Evolutionary conservation across 2,329 filamentous ascomycete genomes (phyloP).

Genomic region (Dothistroma septosporum): DNA sequence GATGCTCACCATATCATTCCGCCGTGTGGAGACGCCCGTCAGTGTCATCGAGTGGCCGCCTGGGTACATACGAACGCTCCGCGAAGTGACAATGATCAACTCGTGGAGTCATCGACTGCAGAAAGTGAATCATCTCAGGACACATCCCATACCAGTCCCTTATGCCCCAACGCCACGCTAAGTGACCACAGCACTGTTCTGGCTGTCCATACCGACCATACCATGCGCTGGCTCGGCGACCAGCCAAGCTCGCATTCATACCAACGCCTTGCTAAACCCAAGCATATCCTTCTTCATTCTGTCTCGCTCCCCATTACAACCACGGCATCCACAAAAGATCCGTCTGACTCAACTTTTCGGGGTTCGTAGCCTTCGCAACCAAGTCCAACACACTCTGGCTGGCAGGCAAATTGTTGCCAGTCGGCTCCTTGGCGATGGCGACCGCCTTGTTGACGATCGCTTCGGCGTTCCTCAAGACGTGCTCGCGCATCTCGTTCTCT

Average conservation of each 20-base stretch:
- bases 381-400: constrained; percentile 97
- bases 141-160: neutral
- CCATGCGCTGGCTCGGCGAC: neutral
- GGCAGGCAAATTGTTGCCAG: constrained; percentile 70
- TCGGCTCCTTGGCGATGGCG: constrained; percentile 68
- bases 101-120: neutral
- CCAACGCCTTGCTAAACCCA: constrained; percentile 1
- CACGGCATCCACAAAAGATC: constrained; percentile 98
- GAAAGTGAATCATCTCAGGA: neutral
- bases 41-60: too few species aligned
- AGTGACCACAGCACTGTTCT: neutral
- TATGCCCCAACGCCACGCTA: constrained; percentile 5
- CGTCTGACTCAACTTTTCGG: constrained; percentile 78
- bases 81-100: neutral
- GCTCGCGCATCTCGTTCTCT: constrained; percentile 68
- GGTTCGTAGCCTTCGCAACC: constrained; percentile 88
- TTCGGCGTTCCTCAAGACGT: constrained; percentile 81
- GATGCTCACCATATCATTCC: too few species aligned
- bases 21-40: too few species aligned
- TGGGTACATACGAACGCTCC: neutral
- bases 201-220: neutral
- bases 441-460: constrained; percentile 87
- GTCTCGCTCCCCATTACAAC: constrained; percentile 52
- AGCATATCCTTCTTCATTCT: neutral
- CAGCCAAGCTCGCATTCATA: neutral